These are phyloP conservation scores for Gnomoniopsis sp. DNA, from an alignment of 2,329 filamentous ascomycete genomes.

Conservation along the genomic window DNA sequence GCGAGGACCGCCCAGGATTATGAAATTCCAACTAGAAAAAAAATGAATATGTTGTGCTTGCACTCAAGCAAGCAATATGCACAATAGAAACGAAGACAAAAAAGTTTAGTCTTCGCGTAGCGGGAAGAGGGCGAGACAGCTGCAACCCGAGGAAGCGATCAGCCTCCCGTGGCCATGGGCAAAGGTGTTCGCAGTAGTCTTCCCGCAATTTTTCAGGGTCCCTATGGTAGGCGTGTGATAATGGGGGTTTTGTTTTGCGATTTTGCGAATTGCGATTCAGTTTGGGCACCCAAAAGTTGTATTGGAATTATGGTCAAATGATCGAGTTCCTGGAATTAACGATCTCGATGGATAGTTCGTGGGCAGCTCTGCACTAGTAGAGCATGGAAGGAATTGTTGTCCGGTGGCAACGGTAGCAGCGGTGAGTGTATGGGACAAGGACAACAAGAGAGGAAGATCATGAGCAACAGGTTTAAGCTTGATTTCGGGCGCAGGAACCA, in stretches of 20 bases:
- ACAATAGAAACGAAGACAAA: slow-evolving; percentile 7
- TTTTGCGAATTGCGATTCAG: background rate
- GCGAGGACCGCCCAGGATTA: slow-evolving; percentile 8
- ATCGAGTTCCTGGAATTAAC: background rate
- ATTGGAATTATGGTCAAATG: background rate
- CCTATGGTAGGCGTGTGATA: background rate
- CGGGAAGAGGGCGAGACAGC: slow-evolving; percentile 13
- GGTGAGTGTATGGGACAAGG: slow-evolving; percentile 11
- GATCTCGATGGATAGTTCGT: slow-evolving; percentile 16
- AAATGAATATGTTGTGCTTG: slow-evolving; percentile 6
- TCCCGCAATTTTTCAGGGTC: background rate
- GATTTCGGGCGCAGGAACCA: slow-evolving; percentile 4
- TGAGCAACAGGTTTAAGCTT: slow-evolving; percentile 11
- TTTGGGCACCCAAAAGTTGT: background rate
- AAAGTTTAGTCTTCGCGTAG: slow-evolving; percentile 3
- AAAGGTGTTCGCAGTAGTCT: slow-evolving; percentile 13
- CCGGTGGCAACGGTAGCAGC: slow-evolving; percentile 5
- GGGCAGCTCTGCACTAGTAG: background rate
- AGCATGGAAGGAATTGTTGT: slow-evolving; percentile 1
- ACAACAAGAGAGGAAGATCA: slow-evolving; percentile 7
- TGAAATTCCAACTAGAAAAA: slow-evolving; percentile 8
- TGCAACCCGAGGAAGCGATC: slow-evolving; percentile 18
- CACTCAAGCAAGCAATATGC: slow-evolving; percentile 8
- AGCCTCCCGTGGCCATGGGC: slow-evolving; percentile 18
- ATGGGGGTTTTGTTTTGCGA: slow-evolving; percentile 5